Percentiles rank a stretch among this genome's conserved stretches.
phyloP scores from a whole-genome alignment of 768 basidiomycete genomes.

The Boletus huronensis region DNA sequence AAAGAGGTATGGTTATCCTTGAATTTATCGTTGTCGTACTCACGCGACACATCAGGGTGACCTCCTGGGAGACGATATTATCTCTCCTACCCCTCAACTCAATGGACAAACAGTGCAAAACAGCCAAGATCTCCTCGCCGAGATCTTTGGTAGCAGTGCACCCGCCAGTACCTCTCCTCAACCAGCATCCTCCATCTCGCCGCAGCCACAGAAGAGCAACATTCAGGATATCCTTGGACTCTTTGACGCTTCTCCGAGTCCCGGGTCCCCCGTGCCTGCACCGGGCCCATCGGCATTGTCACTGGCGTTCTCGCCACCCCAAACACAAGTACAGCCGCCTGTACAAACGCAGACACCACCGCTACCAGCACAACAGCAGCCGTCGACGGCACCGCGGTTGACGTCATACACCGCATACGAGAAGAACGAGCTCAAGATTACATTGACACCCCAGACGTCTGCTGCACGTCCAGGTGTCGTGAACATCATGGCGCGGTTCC shows the following conservation, averaged over 20 bases:
- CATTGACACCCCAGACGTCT: constrained; percentile 83
- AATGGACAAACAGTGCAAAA: constrained; percentile 49
- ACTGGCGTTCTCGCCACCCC: constrained; percentile 37
- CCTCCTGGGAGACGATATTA: constrained; percentile 76
- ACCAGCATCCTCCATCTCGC: constrained; percentile 39
- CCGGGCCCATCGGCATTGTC: constrained; percentile 25
- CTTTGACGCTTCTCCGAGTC: constrained; percentile 56
- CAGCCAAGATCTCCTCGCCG: constrained; percentile 85
- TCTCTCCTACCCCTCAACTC: constrained; percentile 38
- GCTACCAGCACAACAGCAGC: constrained; percentile 32
- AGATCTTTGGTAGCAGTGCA: constrained; percentile 74
- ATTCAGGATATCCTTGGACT: constrained; percentile 91
- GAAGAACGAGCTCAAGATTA: constrained; percentile 85
- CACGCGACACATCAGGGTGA: constrained; percentile 45
- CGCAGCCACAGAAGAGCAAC: constrained; percentile 51
- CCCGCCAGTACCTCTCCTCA: constrained; percentile 30
- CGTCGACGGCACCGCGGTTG: constrained; percentile 45
- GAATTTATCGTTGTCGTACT: background rate
- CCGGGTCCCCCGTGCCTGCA: constrained; percentile 24
- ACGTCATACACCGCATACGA: constrained; percentile 86
- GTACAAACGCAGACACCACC: constrained; percentile 34
- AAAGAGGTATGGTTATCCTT: constrained; percentile 54
- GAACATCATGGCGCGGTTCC: constrained; percentile 87
- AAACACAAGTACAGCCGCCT: constrained; percentile 32
- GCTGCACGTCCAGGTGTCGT: constrained; percentile 81